Evolutionary conservation across 192 early-diverging fungal species (phyloP).

Genomic region (Backusella tuberculispora): DNA sequence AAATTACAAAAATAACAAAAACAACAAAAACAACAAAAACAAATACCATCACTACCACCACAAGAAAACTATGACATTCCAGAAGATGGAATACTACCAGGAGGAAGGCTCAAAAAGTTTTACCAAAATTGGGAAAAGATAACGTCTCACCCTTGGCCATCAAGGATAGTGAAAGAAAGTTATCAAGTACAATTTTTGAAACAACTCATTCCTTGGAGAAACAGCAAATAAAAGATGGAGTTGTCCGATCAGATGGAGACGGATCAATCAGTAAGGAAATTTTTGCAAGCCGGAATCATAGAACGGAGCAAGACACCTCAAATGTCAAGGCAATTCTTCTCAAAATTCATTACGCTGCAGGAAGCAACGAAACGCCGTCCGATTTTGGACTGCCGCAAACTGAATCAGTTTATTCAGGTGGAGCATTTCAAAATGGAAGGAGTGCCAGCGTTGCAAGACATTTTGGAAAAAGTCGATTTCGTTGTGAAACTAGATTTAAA

Average conservation of each 20-base stretch:
- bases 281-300: neutral
- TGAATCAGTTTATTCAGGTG: constrained; percentile 1
- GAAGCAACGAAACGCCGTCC: constrained; percentile 3
- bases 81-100: neutral
- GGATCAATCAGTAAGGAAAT: neutral
- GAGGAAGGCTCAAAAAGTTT: neutral
- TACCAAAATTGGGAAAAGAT: neutral
- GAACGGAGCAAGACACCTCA: constrained; percentile 1
- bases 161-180: neutral
- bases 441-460: constrained; percentile 19
- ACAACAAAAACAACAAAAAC: neutral
- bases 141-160: constrained; percentile 9
- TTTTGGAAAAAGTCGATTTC: constrained; percentile 19
- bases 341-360: constrained; percentile 8
- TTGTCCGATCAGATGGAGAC: neutral
- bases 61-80: constrained; percentile 2
- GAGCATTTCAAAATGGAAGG: constrained; percentile 31
- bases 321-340: neutral
- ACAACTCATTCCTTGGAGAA: neutral
- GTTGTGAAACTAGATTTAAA: constrained; percentile 16
- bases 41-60: no score
- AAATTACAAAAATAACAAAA: neutral
- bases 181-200: neutral
- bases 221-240: neutral
- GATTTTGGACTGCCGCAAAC: constrained; percentile 8